These are phyloP conservation scores for Craspedostauros australis DNA, from an alignment of 108 stramenopile species.

Conservation along the genomic window DNA sequence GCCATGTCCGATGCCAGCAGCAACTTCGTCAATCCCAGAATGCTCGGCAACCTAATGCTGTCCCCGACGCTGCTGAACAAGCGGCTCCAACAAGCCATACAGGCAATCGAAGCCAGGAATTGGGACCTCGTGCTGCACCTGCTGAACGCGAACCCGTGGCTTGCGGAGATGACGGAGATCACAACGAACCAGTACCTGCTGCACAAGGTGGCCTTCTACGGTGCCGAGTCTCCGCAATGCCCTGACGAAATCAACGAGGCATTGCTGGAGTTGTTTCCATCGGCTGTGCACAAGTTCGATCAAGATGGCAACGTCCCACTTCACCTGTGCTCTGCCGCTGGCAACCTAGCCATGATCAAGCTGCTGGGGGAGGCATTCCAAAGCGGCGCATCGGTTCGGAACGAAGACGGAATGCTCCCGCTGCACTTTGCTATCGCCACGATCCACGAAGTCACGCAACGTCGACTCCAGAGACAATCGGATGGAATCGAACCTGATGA, in stretches of 20 bases:
- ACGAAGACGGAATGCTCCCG: constrained; percentile 81
- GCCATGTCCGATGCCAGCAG: constrained; percentile 41
- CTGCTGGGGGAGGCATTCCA: constrained; percentile 67
- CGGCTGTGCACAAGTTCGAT: constrained; percentile 77
- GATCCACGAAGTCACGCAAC: constrained; percentile 8
- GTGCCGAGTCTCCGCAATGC: constrained; percentile 31
- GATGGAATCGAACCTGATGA: constrained; percentile 4
- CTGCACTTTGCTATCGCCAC: constrained; percentile 62
- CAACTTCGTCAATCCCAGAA: constrained; percentile 27
- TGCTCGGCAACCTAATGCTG: constrained; percentile 49
- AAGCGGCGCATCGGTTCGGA: constrained; percentile 79
- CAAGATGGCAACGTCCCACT: constrained; percentile 80
- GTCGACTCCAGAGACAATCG: constrained; percentile 6
- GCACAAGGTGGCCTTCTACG: constrained; percentile 72
- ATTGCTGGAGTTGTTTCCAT: constrained; percentile 55
- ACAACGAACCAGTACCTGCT: constrained; percentile 73
- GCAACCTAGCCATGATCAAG: constrained; percentile 65
- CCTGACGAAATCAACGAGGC: constrained; percentile 47
- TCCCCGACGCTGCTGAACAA: constrained; percentile 77
- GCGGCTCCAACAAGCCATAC: constrained; percentile 69
- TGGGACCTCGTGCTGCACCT: constrained; percentile 78
- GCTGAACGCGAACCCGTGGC: constrained; percentile 73
- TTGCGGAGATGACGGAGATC: constrained; percentile 83
- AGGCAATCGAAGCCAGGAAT: constrained; percentile 62
- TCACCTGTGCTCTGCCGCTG: constrained; percentile 74